Evolutionary conservation across 306 rosid species (phyloP), one percentile per base, ranked within the genome.

Genomic region (Cucurbita argyrosperma): DNA sequence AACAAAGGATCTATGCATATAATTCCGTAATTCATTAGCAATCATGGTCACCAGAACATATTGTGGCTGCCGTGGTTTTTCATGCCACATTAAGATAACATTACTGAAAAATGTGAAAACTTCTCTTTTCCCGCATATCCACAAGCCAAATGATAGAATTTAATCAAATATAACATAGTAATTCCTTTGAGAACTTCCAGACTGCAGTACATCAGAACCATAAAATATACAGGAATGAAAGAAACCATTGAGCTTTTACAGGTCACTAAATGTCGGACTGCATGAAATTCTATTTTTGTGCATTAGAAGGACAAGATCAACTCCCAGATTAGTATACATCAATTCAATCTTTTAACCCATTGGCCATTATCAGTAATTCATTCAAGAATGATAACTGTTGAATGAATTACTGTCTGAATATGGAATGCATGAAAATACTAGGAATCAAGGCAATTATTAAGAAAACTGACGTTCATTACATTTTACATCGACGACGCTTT

Each of bases 371-470:
- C 42, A 70, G 60, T 49, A 50, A 51, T 49, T 70, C 46, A 70
- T 50, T 15, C 60, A 70, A 69, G 26, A 38, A 63, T 50, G 46
- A 9, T 1, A 30, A 23, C 46, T 70, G n/a, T n/a, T n/a, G n/a
- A n/a, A n/a, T n/a, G n/a, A n/a, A n/a, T n/a, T n/a, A n/a, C n/a
- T n/a, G 23, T 70, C 16, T 8, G 42, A 13, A 30, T 50, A 16
- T 50, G 46, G 15, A 70, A 70, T 30, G 30, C 30, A 70, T 26
- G 46, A 14, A 69, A 35, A 70, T 10, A 30, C 47, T 4, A 51
- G 45, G 16, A 30, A 70, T 50, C 26, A 70, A 70, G 46, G 16
- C 26, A 50, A 54, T 85, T 90, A 92, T 52, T 82, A 52, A 71
- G 78, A 66, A 52, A 76, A 72, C 80, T 79, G 84, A 79, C 78